A percentile compares a stretch with the other conserved stretches of the same genome.
These are phyloP conservation scores for Claviceps fusiformis DNA, from an alignment of 2,329 filamentous ascomycete genomes.

Conservation along the genomic window DNA sequence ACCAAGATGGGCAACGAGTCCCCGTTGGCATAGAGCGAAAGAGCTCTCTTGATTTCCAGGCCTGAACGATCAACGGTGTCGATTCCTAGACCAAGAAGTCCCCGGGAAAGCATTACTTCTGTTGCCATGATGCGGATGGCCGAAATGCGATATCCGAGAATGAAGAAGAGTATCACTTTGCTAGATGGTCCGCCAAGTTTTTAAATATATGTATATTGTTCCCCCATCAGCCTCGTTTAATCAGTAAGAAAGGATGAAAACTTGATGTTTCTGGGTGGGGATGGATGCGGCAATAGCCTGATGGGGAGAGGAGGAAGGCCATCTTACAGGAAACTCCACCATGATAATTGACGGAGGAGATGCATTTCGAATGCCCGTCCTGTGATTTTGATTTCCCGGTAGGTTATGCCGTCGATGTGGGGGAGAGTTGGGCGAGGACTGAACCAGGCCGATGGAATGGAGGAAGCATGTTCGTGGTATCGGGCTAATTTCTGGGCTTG, in stretches of 20 bases:
- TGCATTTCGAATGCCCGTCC: constrained; percentile 56
- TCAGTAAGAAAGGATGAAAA: background rate
- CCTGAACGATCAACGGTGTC: constrained; percentile 58
- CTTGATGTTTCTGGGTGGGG: background rate
- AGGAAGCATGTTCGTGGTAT: constrained; percentile 23
- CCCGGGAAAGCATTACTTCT: constrained; percentile 58
- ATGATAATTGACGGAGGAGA: constrained; percentile 54
- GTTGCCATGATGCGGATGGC: constrained; percentile 57
- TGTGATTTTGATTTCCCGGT: constrained; percentile 59
- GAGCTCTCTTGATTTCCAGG: constrained; percentile 37
- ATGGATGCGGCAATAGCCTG: background rate
- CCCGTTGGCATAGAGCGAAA: constrained; percentile 16
- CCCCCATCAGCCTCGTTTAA: background rate
- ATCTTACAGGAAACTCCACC: constrained; percentile 48
- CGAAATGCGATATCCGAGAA: constrained; percentile 51
- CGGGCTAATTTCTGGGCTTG: constrained; percentile 48
- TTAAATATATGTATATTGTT: too few species aligned
- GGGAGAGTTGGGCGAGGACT: constrained; percentile 38
- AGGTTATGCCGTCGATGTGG: constrained; percentile 49
- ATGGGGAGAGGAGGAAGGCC: background rate
- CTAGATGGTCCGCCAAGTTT: constrained; percentile 8
- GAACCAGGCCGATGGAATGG: constrained; percentile 27
- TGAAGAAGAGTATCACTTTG: constrained; percentile 44
- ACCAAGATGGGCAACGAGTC: constrained; percentile 51
- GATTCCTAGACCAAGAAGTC: constrained; percentile 55